A percentile compares a stretch with the other conserved stretches of the same genome.
phyloP scores from a whole-genome alignment of 768 basidiomycete genomes.

The Cantharellus cinnabarinus region DNA sequence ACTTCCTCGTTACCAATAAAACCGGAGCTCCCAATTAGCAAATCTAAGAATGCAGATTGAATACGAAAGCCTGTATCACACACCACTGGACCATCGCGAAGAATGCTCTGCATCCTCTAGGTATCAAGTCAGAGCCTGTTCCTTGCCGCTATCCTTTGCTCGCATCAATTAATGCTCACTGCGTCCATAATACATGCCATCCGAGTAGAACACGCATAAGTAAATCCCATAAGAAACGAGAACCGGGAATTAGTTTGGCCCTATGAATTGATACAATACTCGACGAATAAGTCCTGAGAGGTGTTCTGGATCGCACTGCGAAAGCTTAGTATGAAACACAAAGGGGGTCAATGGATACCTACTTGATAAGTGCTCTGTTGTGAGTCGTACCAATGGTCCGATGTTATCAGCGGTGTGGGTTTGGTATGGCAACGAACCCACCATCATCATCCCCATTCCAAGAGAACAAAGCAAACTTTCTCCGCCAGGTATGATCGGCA shows the following conservation, averaged over 20 bases:
- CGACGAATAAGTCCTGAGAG: constrained; percentile 61
- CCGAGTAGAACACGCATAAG: no score
- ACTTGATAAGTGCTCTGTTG: constrained; percentile 59
- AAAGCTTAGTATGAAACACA: background rate
- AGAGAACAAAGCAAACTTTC: constrained; percentile 40
- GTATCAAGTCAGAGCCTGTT: no score
- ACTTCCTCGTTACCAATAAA: no score
- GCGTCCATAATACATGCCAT: no score
- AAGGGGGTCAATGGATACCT: constrained; percentile 1
- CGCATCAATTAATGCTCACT: no score
- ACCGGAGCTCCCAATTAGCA: no score
- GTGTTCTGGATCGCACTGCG: constrained; percentile 51
- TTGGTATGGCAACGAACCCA: constrained; percentile 16
- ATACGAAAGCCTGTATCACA: no score
- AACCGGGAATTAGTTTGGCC: constrained; percentile 36
- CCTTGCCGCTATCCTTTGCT: no score
- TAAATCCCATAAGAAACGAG: no score
- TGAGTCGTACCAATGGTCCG: constrained; percentile 1
- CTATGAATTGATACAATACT: constrained; percentile 75
- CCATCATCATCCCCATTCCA: constrained; percentile 88
- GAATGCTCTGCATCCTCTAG: no score
- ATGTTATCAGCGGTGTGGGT: background rate
- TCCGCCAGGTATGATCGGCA: constrained; percentile 25
- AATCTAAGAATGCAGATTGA: no score
- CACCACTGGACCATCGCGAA: no score